Base-by-base conservation (phyloP, 2,329 filamentous ascomycete species). In the Xylaria digitata region DNA sequence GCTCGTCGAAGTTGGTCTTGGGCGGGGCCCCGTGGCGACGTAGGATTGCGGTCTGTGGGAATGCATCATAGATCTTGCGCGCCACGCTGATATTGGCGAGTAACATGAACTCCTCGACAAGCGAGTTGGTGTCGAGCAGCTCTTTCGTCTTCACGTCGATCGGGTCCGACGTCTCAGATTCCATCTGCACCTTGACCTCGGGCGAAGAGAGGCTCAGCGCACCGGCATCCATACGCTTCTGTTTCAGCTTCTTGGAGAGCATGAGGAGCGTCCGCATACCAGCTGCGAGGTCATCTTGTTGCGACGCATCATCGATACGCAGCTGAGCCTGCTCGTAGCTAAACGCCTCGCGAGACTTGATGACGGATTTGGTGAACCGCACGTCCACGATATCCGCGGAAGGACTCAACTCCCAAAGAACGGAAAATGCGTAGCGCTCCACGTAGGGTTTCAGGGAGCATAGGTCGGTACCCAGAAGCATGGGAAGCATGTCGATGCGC, bases 61-160 rank as follows among this genome's bases (percentile, higher is more conserved):
- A 98, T 2, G 94, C 90, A 55, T 92, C 87, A 82, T 97, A 93
- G 76, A 97, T 96, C 79, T 93, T 95, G 71, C 89, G 87, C 6
- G 95, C 96, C 34, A 99, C 96, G 73, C 91, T 95, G 76, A 93
- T 94, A 82, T 99, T 99, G 84, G 96, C 96, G 78, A 98, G 92
- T 76, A 99, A 85, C 96, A 99, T 99, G 85, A 99, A 98, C 78
- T 99, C 96, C 78, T 99, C 96, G 32, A 99, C 96, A 5, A 99
- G 87, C 23, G 95, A 97, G 83, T 98, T 99, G 60, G 96, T 99
- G 76, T 96, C 94, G 43, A 99, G 89, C 58, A 94, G 89, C 74
- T 94, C 87, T 82, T 99, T 99, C 6, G 94, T 97, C 84, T 98
- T 94, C 73, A 99, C 93, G 75, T 98, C 96, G 61, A 97, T 91